Evolutionary conservation across 306 rosid species (phyloP), one percentile per base, ranked within the genome.

Genomic region (Oemleria cerasiformis): DNA sequence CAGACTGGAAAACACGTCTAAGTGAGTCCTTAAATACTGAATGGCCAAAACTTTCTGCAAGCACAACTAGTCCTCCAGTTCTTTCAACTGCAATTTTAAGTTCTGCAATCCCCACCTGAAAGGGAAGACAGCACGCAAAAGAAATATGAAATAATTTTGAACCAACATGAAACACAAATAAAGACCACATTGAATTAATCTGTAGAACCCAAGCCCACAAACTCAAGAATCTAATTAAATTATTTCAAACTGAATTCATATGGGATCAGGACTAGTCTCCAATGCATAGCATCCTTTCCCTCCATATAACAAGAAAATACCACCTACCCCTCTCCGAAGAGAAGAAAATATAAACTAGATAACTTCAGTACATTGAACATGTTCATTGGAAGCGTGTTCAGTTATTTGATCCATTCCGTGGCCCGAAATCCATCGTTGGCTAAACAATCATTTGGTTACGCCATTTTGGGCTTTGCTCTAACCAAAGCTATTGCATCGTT

Each of bases 21-120:
- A 94, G 90, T 47, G 99, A 89, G 65, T 94, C 96, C 84, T 89
- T 94, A 72, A 94, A 94, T 51, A 94, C 96, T 3, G 82, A 79
- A 79, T 94, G 99, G 42, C 99, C 96, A 84, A 91, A 94, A 91
- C 99, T 94, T 80, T 94, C 99, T 38, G 97, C 91, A 63, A 94
- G 96, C 73, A 91, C 96, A 78, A 91, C 97, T 63, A 94, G 88
- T 75, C 99, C 99, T 49, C 99, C 99, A 12, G 92, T 91, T 79
- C 84, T 91, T 83, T 94, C 99, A 80, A 94, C 91, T 34, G 91
- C 96, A 77, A 87, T 84, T 86, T 94, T 94, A 74, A 94, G 88
- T 84, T 94, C 99, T 58, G 97, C 99, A 85, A 94, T 84, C 19
- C 99, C 99, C 78, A 94, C 97, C 99, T 94, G 85, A 48, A 68